Percentiles rank a stretch among this genome's conserved stretches.
phyloP scores from a whole-genome alignment of 2,329 filamentous ascomycete species.

The Venturia aucupariae region DNA sequence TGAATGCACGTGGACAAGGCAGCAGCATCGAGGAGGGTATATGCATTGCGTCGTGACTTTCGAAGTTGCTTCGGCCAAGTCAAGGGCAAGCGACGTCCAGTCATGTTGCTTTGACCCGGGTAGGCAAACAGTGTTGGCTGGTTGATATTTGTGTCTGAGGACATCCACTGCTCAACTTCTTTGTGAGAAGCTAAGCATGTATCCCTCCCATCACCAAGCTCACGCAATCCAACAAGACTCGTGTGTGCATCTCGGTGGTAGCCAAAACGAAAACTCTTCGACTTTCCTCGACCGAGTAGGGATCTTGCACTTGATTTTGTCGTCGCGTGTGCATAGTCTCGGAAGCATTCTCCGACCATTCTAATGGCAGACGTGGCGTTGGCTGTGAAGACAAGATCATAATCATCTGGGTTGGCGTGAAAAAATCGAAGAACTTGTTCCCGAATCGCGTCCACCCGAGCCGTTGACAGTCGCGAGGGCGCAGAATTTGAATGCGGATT shows the following conservation, averaged over 20 bases:
- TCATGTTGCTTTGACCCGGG: conserved; percentile 34
- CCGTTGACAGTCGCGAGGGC: conserved; percentile 48
- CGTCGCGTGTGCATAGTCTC: conserved; percentile 39
- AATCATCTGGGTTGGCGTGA: conserved; percentile 48
- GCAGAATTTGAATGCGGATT: conserved; percentile 59
- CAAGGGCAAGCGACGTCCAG: conserved; percentile 27
- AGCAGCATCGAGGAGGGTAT: conserved; percentile 54
- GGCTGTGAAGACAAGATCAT: conserved; percentile 52
- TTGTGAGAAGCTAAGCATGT: conserved; percentile 32
- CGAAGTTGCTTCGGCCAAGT: conserved; percentile 22
- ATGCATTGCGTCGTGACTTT: conserved; percentile 17
- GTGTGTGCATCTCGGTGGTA: conserved; percentile 55
- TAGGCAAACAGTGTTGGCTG: conserved; percentile 27
- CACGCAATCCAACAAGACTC: conserved; percentile 39
- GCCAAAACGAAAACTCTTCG: conserved; percentile 43
- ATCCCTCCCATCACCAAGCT: conserved; percentile 24
- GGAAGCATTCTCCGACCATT: conserved; percentile 49
- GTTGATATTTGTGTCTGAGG: conserved; percentile 24
- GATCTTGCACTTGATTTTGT: conserved; percentile 16
- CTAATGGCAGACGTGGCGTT: conserved; percentile 57
- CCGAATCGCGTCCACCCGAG: conserved; percentile 48
- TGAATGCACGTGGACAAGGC: conserved; percentile 54
- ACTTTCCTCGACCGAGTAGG: not conserved
- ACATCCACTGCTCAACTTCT: conserved; percentile 38
- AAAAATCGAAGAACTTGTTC: conserved; percentile 48